Evolutionary conservation across 352 stramenopile species (phyloP).

Genomic region (Peronosclerospora sorghi): DNA sequence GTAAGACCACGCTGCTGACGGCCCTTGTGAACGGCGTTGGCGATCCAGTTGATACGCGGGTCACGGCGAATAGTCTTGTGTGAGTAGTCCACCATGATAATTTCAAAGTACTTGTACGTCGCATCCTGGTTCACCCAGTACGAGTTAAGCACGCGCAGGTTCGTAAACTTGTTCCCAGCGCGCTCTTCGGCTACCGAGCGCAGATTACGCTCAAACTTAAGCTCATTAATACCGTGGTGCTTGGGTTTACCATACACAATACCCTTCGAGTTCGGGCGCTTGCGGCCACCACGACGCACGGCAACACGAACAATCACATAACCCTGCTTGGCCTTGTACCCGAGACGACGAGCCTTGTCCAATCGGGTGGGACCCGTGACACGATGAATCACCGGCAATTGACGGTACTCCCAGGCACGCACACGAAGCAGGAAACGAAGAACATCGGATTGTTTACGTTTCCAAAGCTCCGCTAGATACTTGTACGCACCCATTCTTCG

Average conservation of each 20-base stretch:
- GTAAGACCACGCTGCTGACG: slow-evolving; percentile 98
- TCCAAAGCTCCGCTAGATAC: slow-evolving; percentile 99
- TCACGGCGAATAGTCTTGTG: slow-evolving; percentile 98
- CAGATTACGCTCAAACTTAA: slow-evolving; percentile 99
- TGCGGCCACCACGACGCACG: slow-evolving; percentile 97
- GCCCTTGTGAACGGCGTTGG: slow-evolving; percentile 98
- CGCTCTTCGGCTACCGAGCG: slow-evolving; percentile 97
- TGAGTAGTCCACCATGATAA: slow-evolving; percentile 98
- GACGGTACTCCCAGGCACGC: slow-evolving; percentile 96
- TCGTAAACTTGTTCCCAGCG: slow-evolving; percentile 93
- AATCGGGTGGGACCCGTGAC: slow-evolving; percentile 92
- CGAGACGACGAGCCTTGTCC: slow-evolving; percentile 98
- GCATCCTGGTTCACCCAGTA: slow-evolving; percentile 99
- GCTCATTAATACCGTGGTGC: slow-evolving; percentile 99
- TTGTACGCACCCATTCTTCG: slow-evolving; percentile 98
- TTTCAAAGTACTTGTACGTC: slow-evolving; percentile 99
- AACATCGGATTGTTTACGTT: slow-evolving; percentile 99
- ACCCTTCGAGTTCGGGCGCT: slow-evolving; percentile 98
- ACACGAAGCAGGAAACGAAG: slow-evolving; percentile 99
- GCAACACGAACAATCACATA: slow-evolving; percentile 96
- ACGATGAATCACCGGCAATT: slow-evolving; percentile 95
- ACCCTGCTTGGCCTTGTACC: slow-evolving; percentile 99
- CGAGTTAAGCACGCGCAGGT: slow-evolving; percentile 99
- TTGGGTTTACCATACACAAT: slow-evolving; percentile 99
- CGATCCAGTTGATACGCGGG: slow-evolving; percentile 99